phyloP scores from a whole-genome alignment of 2,329 filamentous ascomycete genomes.

The Colletotrichum coccodes region DNA sequence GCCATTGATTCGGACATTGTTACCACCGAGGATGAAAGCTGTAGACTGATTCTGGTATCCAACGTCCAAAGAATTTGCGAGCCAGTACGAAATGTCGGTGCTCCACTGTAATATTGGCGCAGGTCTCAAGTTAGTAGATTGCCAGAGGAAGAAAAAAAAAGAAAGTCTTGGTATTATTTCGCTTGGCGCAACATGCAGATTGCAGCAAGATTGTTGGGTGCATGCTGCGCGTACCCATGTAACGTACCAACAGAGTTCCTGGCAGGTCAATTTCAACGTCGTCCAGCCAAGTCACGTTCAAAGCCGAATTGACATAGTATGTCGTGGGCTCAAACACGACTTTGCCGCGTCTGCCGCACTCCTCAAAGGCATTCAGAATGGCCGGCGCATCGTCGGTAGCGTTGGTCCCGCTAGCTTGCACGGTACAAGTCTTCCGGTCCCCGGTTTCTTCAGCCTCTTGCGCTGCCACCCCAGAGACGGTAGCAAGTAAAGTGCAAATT shows the following conservation, averaged over 20 bases:
- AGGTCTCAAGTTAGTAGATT: not conserved
- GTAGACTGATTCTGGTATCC: constrained; percentile 59
- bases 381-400: constrained; percentile 42
- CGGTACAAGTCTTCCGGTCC: constrained; percentile 37
- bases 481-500: not conserved
- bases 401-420: constrained; percentile 36
- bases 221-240: constrained; percentile 8
- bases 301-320: constrained; percentile 42
- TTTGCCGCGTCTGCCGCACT: constrained; percentile 39
- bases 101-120: constrained; percentile 40
- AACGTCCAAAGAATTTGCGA: constrained; percentile 52
- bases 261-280: constrained; percentile 17
- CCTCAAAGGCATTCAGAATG: constrained; percentile 44
- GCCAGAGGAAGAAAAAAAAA: not conserved
- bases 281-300: constrained; percentile 9
- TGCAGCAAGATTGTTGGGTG: not conserved
- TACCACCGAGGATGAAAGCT: constrained; percentile 58
- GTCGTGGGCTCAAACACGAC: constrained; percentile 43
- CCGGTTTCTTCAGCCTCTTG: not conserved
- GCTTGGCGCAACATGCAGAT: not conserved
- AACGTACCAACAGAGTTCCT: not conserved
- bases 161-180: not conserved
- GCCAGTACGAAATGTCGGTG: constrained; percentile 55
- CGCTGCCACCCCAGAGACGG: not conserved
- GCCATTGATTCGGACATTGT: constrained; percentile 55